Conservation (phyloP, 495 filamentous ascomycete genomes). For the Xylaria nigripes region DNA sequence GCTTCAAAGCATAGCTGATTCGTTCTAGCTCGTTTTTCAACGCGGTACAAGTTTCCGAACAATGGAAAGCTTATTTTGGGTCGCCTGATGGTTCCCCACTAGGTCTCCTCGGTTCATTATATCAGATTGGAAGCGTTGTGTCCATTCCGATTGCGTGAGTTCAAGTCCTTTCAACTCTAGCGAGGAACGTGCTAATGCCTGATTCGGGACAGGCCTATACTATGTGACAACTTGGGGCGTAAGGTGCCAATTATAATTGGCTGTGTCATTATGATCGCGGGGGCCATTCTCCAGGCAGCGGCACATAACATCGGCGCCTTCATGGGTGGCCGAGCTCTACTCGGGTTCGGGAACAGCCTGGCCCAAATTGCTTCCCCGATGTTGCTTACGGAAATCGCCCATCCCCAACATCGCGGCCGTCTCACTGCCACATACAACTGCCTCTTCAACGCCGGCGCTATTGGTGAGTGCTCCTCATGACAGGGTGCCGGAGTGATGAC, state of each 20-base stretch:
- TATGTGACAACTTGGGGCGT: constrained; percentile 55
- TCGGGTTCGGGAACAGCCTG: constrained; percentile 52
- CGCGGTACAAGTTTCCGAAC: constrained; percentile 43
- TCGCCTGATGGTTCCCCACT: constrained; percentile 45
- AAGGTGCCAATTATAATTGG: constrained; percentile 53
- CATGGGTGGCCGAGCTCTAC: constrained; percentile 38
- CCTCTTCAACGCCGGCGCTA: constrained; percentile 52
- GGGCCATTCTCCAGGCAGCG: constrained; percentile 47
- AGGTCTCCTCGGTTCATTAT: constrained; percentile 59
- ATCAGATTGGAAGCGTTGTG: constrained; percentile 57
- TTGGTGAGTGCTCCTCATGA: constrained; percentile 25
- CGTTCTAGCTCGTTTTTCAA: constrained; percentile 46
- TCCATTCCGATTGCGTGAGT: constrained; percentile 58
- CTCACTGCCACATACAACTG: constrained; percentile 62
- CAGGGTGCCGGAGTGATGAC: too few relatives aligned
- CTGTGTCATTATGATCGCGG: constrained; percentile 55
- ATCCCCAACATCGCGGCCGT: constrained; percentile 58
- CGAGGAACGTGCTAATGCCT: constrained; percentile 10
- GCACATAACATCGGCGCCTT: constrained; percentile 38
- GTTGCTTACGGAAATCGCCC: constrained; percentile 55
- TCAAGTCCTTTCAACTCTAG: constrained; percentile 7
- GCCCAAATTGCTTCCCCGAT: constrained; percentile 55
- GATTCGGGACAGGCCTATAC: constrained; percentile 38
- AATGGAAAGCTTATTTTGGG: constrained; percentile 43
- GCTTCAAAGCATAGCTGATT: constrained; percentile 7